Base-by-base conservation (phyloP, 306 rosid species). In the Senna siamea region DNA sequence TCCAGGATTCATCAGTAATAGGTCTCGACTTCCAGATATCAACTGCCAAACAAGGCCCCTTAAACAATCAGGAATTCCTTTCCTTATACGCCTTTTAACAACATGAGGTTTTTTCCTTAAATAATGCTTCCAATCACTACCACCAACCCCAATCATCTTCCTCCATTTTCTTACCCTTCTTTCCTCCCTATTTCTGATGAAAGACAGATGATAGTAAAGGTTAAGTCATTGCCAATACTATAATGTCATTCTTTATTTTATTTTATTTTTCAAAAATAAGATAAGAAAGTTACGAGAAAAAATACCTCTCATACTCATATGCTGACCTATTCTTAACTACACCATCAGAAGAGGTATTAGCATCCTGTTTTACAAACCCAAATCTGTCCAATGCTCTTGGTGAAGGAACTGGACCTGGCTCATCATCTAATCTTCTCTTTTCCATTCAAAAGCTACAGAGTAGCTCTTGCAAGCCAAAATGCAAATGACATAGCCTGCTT, bases 41-140 rank as follows among this genome's bases (percentile, higher is more conserved):
- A 94, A 82, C 84, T 94, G 99, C 99, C 99, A 94, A 37, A 94
- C 99, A 48, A 92, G 96, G 37, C 99, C 99, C 75, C 97, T 85
- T 82, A 94, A 87, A 84, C 99, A 94, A 90, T 94, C 99, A 46
- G 99, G 99, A 83, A 94, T 94, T 75, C 99, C 99, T 90, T 94
- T 92, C 79, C 97, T 88, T 78, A 94, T 92, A 22, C 99, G 96
- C 83, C 99, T 84, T 84, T 85, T 88, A 76, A 94, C 97, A 75
- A 94, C 96, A 66, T 94, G 81, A 76, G 90, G 96, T 80, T 92
- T 94, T 86, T 87, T 87, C 81, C 97, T 88, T 44, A 80, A 75
- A 84, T 92, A 92, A 82, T 89, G 89, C 80, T 94, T 94, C 99
- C 99, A 92, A 70, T 94, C 99, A 87, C 99, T 92, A 76, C 99